These are phyloP conservation scores for Arabidopsis arenosa DNA, from an alignment of 345 rosid genomes.

Conservation along the genomic window DNA sequence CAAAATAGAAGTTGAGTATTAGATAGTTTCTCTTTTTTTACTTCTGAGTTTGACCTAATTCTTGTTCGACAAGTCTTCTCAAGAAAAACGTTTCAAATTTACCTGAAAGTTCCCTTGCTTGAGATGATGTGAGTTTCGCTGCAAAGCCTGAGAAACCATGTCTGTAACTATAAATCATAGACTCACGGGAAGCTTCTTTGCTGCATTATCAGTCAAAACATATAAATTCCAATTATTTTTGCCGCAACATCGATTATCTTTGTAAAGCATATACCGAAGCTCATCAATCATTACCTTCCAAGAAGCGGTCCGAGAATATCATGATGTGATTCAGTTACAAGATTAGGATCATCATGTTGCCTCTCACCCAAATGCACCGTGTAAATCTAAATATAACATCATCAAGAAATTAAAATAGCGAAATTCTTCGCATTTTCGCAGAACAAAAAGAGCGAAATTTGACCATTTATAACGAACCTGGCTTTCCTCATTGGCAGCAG, in stretches of 20 bases:
- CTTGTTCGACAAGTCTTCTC: slow-evolving; percentile 7
- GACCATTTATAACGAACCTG: slow-evolving; percentile 21
- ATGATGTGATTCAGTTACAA: slow-evolving; percentile 62
- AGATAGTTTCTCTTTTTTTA: not conserved
- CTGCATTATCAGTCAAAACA: slow-evolving; percentile 48
- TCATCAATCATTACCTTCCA: slow-evolving; percentile 57
- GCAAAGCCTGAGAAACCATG: slow-evolving; percentile 85
- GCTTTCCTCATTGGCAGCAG: slow-evolving; percentile 26
- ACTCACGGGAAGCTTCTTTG: slow-evolving; percentile 54
- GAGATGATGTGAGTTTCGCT: slow-evolving; percentile 64
- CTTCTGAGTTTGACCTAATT: slow-evolving; percentile 7
- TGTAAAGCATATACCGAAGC: not conserved
- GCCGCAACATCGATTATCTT: not conserved
- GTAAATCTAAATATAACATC: slow-evolving; percentile 54
- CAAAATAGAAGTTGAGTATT: not conserved
- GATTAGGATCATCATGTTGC: slow-evolving; percentile 54
- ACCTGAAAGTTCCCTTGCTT: slow-evolving; percentile 64
- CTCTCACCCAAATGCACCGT: slow-evolving; percentile 65
- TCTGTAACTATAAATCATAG: slow-evolving; percentile 72
- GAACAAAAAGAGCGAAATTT: not conserved
- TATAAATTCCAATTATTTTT: not conserved
- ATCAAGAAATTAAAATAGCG: not conserved
- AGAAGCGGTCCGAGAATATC: slow-evolving; percentile 63
- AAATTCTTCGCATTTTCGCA: not conserved
- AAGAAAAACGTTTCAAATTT: slow-evolving; percentile 6